Conservation (phyloP, 2,329 filamentous ascomycete genomes). For the Alternaria arbusti region DNA sequence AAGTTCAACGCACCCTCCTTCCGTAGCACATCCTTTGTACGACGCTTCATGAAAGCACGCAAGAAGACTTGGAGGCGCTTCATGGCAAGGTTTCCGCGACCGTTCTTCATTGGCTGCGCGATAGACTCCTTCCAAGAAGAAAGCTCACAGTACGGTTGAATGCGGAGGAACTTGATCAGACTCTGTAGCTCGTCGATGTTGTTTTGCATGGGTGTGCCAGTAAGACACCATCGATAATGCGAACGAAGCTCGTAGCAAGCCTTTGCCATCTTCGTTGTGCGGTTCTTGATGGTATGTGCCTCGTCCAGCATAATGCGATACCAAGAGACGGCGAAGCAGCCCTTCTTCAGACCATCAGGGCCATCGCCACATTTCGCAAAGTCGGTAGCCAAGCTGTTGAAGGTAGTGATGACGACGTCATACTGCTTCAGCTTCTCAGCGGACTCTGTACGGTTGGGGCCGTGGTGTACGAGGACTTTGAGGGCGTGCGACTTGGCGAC, state of each 20-base stretch:
- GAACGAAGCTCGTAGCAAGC: conserved; percentile 84
- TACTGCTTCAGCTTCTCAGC: conserved; percentile 79
- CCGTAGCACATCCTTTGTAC: conserved; percentile 96
- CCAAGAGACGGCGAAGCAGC: conserved; percentile 92
- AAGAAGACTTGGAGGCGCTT: conserved; percentile 82
- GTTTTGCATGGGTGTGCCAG: conserved; percentile 97
- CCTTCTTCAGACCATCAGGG: conserved; percentile 70
- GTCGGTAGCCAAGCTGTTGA: conserved; percentile 93
- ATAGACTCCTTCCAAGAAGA: conserved; percentile 91
- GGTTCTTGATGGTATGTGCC: conserved; percentile 98
- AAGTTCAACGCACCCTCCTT: conserved; percentile 81
- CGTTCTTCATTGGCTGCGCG: conserved; percentile 85
- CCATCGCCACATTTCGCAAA: conserved; percentile 72
- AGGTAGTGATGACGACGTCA: conserved; percentile 97
- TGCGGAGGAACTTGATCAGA: conserved; percentile 87
- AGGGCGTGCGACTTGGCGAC: conserved; percentile 73
- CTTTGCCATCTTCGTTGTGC: conserved; percentile 93
- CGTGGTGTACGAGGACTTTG: conserved; percentile 89
- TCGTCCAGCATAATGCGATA: conserved; percentile 95
- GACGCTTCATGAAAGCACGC: conserved; percentile 96
- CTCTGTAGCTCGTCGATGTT: conserved; percentile 96
- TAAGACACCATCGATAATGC: conserved; percentile 94
- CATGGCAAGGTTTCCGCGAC: conserved; percentile 87
- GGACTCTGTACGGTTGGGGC: conserved; percentile 80
- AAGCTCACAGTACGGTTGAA: conserved; percentile 88